Conservation (phyloP, 306 rosid genomes). For the Pyrus pyrifolia region DNA sequence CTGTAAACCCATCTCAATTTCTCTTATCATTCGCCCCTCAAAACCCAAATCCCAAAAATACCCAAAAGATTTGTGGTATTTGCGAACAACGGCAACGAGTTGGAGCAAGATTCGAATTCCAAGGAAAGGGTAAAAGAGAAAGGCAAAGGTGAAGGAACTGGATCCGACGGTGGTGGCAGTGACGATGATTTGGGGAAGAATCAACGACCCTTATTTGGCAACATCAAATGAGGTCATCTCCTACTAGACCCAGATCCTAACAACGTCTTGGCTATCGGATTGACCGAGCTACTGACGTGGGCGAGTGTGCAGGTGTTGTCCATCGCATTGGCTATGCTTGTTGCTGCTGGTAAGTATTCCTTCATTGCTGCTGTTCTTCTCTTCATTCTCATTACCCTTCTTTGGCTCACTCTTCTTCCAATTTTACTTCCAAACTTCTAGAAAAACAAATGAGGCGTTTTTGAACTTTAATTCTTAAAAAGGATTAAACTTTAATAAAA, state of each 20-base stretch:
- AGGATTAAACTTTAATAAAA: too few relatives aligned
- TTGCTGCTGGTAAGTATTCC: conserved; percentile 84
- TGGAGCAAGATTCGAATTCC: conserved; percentile 12
- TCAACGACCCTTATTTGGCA: conserved; percentile 33
- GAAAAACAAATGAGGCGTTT: too few relatives aligned
- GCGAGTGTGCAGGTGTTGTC: conserved; percentile 76
- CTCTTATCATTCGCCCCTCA: background rate
- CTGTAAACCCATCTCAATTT: background rate
- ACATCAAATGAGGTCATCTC: conserved; percentile 46
- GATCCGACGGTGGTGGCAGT: conserved; percentile 24
- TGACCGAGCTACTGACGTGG: conserved; percentile 81
- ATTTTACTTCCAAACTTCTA: background rate
- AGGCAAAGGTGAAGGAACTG: conserved; percentile 12
- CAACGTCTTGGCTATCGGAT: conserved; percentile 62
- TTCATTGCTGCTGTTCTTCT: conserved; percentile 67
- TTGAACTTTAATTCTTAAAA: too few relatives aligned
- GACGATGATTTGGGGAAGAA: conserved; percentile 23
- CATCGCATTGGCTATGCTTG: conserved; percentile 58
- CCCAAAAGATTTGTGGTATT: conserved; percentile 17
- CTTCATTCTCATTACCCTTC: conserved; percentile 65
- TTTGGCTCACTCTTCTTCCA: conserved; percentile 3
- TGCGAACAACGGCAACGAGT: conserved; percentile 29
- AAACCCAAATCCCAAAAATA: conserved; percentile 4
- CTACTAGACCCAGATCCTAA: conserved; percentile 65
- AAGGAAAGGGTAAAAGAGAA: conserved; percentile 19